These are phyloP conservation scores for Diplodia scrobiculata DNA, from an alignment of 2,329 filamentous ascomycete genomes.

Conservation along the genomic window DNA sequence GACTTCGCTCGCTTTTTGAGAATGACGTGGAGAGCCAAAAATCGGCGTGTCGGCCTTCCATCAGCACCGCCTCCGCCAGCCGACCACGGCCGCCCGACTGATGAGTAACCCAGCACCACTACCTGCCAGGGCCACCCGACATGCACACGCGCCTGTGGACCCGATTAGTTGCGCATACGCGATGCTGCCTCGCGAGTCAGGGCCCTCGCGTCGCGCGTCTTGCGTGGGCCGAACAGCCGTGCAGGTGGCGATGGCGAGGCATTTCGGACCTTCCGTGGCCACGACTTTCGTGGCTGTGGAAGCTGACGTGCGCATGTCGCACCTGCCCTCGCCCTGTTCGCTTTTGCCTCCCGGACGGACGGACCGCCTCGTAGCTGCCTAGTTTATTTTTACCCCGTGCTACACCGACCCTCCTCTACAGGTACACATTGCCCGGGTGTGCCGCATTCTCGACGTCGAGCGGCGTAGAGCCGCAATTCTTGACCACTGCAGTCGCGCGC, in stretches of 20 bases:
- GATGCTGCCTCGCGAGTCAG: background rate
- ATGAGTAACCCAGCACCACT: background rate
- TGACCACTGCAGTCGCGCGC: background rate
- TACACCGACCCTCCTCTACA: background rate
- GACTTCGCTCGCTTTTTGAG: conserved; percentile 6
- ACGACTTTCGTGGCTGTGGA: background rate
- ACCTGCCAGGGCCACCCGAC: background rate
- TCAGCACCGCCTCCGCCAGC: background rate
- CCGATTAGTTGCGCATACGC: background rate
- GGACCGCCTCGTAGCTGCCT: conserved; percentile 1
- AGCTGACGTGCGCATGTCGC: conserved; percentile 11
- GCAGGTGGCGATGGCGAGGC: background rate
- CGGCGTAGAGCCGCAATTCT: background rate
- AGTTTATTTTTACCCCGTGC: background rate
- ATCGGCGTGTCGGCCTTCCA: conserved; percentile 8
- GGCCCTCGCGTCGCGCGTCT: background rate
- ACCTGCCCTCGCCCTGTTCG: background rate
- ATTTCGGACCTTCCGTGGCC: background rate
- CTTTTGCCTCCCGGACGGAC: background rate
- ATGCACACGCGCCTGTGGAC: background rate
- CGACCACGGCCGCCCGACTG: background rate
- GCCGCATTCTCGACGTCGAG: background rate
- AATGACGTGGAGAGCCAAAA: conserved; percentile 14
- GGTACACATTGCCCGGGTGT: background rate
- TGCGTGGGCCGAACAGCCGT: background rate